Base-by-base conservation (phyloP, 208 protist species). In the Acanthamoeba polyphaga region DNA sequence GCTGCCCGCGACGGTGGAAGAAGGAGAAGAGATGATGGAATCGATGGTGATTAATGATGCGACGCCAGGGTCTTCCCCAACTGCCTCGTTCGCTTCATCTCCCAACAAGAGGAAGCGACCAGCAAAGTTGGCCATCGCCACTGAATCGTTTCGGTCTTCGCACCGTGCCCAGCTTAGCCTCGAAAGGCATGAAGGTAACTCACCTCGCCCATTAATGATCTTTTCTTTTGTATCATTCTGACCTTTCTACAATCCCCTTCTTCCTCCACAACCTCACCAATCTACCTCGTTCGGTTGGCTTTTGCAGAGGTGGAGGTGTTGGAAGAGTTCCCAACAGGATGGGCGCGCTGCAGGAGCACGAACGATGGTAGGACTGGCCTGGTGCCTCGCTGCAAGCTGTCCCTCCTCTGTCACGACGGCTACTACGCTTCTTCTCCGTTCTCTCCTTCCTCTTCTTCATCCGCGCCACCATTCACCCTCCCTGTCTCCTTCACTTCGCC, bases 171-270 rank as follows among this genome's bases (percentile, higher is more conserved):
- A 88, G 34, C 24, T 88, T 0, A 43, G n/a, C 53, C 80, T 88
- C 51, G 80, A 88, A 64, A 88, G 64, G 29, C 80, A 88, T 38
- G 80, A 88, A 60, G 80, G 80, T n/a, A n/a, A n/a, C n/a, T n/a
- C n/a, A n/a, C n/a, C n/a, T n/a, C n/a, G n/a, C n/a, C n/a, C n/a
- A n/a, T n/a, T n/a, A n/a, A n/a, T n/a, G n/a, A n/a, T n/a, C n/a
- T n/a, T n/a, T n/a, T n/a, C n/a, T n/a, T n/a, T n/a, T n/a, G n/a
- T n/a, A n/a, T n/a, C n/a, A n/a, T n/a, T 72, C 15, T 72, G 3
- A 17, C 15, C 19, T 32, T 72, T 32, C 19, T 27, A 72, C 29
- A 72, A 72, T 80, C 38, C 38, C 53, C 53, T 58, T 58, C 53
- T 22, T 19, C 8, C 0, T 43, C 32, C 62, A 68, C 22, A 62